A percentile compares a stretch with the other conserved stretches of the same genome.
These are phyloP conservation scores for Myxozyma melibiosi DNA, from an alignment of 805 yeast genomes.

Conservation along the genomic window DNA sequence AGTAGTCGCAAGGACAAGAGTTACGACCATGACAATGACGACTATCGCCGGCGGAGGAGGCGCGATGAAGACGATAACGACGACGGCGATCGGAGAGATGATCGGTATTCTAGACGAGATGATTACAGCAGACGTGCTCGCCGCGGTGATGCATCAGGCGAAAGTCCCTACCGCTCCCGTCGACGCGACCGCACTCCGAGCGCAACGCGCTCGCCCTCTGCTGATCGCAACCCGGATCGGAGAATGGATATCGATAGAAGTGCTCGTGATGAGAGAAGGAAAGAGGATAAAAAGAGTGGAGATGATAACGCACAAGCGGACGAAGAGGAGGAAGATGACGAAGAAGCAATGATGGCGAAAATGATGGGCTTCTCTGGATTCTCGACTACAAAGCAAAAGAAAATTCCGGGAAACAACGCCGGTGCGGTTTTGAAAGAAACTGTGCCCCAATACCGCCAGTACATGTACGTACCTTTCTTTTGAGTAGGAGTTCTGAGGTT, in stretches of 20 bases:
- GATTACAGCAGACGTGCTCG: too few species aligned
- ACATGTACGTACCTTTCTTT: conserved; percentile 38
- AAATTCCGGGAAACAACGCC: conserved; percentile 45
- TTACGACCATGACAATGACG: too few species aligned
- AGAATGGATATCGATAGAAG: neutral
- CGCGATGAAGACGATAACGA: too few species aligned
- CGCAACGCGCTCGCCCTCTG: conserved; percentile 10
- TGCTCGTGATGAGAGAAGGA: neutral
- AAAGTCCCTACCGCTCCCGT: neutral
- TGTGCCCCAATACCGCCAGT: conserved; percentile 45
- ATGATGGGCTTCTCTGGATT: conserved; percentile 50
- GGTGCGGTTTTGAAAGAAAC: conserved; percentile 40
- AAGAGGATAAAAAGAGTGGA: neutral
- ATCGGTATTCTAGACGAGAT: too few species aligned
- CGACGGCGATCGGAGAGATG: too few species aligned
- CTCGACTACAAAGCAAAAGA: conserved; percentile 46
- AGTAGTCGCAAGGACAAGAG: too few species aligned
- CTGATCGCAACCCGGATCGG: neutral
- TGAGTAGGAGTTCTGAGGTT: neutral
- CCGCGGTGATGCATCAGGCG: neutral
- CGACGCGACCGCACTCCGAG: conserved; percentile 11
- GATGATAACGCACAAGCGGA: conserved; percentile 7
- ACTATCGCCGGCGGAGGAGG: neutral
- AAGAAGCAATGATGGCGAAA: conserved; percentile 40
- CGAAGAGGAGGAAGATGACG: conserved; percentile 25